Evolutionary conservation across 2,329 filamentous ascomycete genomes (phyloP).

Genomic region (Aaosphaeria pasadenensis): DNA sequence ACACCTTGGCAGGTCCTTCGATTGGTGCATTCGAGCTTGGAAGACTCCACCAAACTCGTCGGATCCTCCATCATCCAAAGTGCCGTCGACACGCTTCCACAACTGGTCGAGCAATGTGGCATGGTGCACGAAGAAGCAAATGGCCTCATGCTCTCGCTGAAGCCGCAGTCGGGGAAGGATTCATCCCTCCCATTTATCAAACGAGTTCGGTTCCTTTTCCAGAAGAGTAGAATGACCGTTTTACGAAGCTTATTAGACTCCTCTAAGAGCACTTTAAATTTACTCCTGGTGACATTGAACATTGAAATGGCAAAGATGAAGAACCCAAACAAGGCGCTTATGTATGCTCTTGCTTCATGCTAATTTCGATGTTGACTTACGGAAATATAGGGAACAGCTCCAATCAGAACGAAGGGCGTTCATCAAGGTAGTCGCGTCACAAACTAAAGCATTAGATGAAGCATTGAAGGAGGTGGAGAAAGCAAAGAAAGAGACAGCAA

Average conservation of each 20-base stretch:
- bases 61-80: slow-evolving; percentile 2
- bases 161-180: neutral
- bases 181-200: slow-evolving; percentile 5
- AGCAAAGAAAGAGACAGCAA: slow-evolving; percentile 5
- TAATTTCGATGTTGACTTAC: neutral
- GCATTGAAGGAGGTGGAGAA: slow-evolving; percentile 6
- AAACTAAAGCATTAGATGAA: slow-evolving; percentile 3
- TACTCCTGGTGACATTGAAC: slow-evolving; percentile 3
- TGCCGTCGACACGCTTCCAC: slow-evolving; percentile 1
- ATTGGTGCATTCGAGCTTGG: slow-evolving; percentile 3
- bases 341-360: neutral
- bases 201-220: slow-evolving; percentile 4
- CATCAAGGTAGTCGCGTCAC: slow-evolving; percentile 5
- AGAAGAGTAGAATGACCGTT: slow-evolving; percentile 5
- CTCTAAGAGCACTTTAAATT: slow-evolving; percentile 3
- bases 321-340: neutral
- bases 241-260: slow-evolving; percentile 2
- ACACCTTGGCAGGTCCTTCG: slow-evolving; percentile 3
- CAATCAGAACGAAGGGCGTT: slow-evolving; percentile 6
- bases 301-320: slow-evolving; percentile 4
- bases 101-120: slow-evolving; percentile 5
- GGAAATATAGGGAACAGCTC: slow-evolving; percentile 1
- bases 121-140: slow-evolving; percentile 3
- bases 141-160: slow-evolving; percentile 1
- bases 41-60: slow-evolving; percentile 2